These are phyloP conservation scores for Basipetospora chlamydospora DNA, from an alignment of 2,329 filamentous ascomycete species.

Conservation along the genomic window DNA sequence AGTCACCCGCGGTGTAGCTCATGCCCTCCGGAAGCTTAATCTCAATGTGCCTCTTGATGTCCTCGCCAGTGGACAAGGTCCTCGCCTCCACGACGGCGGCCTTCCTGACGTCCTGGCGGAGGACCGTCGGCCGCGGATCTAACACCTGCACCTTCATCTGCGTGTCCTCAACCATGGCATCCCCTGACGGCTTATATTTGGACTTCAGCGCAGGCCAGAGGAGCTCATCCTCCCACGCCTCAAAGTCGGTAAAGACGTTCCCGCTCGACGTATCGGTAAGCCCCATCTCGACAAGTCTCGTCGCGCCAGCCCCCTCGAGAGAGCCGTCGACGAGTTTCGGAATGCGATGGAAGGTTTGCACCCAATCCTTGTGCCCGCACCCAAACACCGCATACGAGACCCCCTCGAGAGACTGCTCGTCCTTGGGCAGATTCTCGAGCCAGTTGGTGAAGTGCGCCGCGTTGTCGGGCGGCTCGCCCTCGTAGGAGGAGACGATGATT, in stretches of 20 bases:
- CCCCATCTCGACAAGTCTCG: constrained; percentile 30
- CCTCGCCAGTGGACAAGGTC: constrained; percentile 33
- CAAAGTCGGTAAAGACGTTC: constrained; percentile 54
- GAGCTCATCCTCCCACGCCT: constrained; percentile 48
- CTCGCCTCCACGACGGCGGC: constrained; percentile 41
- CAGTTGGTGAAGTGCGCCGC: constrained; percentile 54
- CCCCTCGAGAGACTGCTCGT: constrained; percentile 32
- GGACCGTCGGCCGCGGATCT: constrained; percentile 36
- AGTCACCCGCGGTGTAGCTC: constrained; percentile 60
- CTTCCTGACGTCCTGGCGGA: constrained; percentile 50
- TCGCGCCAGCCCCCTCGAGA: constrained; percentile 23
- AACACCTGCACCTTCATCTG: constrained; percentile 32
- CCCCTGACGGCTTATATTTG: constrained; percentile 29
- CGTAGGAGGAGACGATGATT: constrained; percentile 57
- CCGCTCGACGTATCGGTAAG: constrained; percentile 44
- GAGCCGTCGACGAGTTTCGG: constrained; percentile 46
- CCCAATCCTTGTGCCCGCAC: constrained; percentile 41
- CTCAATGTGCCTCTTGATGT: constrained; percentile 50
- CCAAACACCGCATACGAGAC: constrained; percentile 57
- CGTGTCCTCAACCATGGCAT: constrained; percentile 6
- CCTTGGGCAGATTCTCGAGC: constrained; percentile 40
- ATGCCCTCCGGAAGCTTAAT: constrained; percentile 51
- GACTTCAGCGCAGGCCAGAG: constrained; percentile 35
- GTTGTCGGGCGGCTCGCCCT: constrained; percentile 61
- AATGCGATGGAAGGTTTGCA: constrained; percentile 50